Conservation (phyloP, 441 rosid species). For the Sinapis alba region DNA sequence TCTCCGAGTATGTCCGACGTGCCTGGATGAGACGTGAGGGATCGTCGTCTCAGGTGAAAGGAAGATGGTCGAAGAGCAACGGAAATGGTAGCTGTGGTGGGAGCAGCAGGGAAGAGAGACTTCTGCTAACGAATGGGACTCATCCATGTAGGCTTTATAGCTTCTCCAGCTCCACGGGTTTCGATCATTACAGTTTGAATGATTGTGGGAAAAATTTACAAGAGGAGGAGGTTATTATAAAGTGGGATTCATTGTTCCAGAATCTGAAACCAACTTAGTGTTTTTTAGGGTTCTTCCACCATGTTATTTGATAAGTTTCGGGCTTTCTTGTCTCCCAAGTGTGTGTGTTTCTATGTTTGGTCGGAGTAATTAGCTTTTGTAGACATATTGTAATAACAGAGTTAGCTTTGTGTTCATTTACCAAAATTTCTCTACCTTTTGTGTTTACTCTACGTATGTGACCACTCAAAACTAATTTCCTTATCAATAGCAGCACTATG, state of each 20-base stretch:
- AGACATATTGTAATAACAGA: background rate
- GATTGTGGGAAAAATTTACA: background rate
- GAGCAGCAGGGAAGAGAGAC: constrained; percentile 43
- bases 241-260: constrained; percentile 90
- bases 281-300: no score
- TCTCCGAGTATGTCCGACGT: constrained; percentile 54
- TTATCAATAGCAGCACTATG: no score
- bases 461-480: no score
- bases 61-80: constrained; percentile 53
- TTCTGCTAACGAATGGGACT: constrained; percentile 64
- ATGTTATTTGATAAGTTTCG: background rate
- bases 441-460: no score
- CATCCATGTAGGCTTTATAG: constrained; percentile 43
- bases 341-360: background rate
- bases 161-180: constrained; percentile 38
- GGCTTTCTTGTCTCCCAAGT: background rate
- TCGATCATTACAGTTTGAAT: background rate
- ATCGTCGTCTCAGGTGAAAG: constrained; percentile 47
- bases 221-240: constrained; percentile 38
- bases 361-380: background rate
- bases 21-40: constrained; percentile 49
- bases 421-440: no score
- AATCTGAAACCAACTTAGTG: constrained; percentile 69
- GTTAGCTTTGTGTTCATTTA: background rate
- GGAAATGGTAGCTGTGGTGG: background rate